Percentiles rank a stretch among this genome's conserved stretches.
Conservation (phyloP, 129 eudicot species). For the Sambucus nigra region DNA sequence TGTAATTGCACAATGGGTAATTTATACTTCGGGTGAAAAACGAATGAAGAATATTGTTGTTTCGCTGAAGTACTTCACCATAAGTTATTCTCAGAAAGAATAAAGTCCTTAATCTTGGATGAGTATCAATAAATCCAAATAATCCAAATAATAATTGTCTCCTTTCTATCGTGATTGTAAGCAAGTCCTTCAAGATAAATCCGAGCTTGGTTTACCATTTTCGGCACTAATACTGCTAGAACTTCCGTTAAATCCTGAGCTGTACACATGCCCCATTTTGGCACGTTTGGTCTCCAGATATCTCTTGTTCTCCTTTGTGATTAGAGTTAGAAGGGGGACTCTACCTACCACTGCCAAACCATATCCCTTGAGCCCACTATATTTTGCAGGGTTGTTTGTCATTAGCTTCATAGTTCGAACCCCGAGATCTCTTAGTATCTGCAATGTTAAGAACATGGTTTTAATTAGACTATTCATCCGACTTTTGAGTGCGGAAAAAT, state of each 20-base stretch:
- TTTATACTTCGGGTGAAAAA: too few species aligned
- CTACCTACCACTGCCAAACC: conserved; percentile 78
- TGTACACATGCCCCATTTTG: conserved; percentile 91
- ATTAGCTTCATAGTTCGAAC: conserved; percentile 91
- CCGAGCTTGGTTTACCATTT: conserved; percentile 25
- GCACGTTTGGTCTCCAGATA: conserved; percentile 85
- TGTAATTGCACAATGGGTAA: too few species aligned
- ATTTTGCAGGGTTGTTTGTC: conserved; percentile 97
- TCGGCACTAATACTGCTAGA: conserved; percentile 18
- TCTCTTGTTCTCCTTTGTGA: conserved; percentile 76
- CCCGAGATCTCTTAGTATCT: conserved; percentile 94
- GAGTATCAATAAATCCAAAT: not conserved
- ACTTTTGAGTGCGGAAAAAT: too few species aligned
- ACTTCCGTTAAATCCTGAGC: conserved; percentile 32
- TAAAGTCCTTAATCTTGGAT: too few species aligned
- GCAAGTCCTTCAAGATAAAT: too few species aligned
- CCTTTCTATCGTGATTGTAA: too few species aligned
- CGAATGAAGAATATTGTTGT: too few species aligned
- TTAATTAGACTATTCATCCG: too few species aligned
- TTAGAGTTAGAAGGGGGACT: conserved; percentile 80
- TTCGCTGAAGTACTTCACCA: too few species aligned
- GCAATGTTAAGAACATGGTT: conserved; percentile 18
- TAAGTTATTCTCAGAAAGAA: too few species aligned
- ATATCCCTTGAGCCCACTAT: conserved; percentile 91
- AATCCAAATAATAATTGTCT: too few species aligned